These are phyloP conservation scores for Brassica nigra DNA, from an alignment of 345 rosid species.

Conservation along the genomic window DNA sequence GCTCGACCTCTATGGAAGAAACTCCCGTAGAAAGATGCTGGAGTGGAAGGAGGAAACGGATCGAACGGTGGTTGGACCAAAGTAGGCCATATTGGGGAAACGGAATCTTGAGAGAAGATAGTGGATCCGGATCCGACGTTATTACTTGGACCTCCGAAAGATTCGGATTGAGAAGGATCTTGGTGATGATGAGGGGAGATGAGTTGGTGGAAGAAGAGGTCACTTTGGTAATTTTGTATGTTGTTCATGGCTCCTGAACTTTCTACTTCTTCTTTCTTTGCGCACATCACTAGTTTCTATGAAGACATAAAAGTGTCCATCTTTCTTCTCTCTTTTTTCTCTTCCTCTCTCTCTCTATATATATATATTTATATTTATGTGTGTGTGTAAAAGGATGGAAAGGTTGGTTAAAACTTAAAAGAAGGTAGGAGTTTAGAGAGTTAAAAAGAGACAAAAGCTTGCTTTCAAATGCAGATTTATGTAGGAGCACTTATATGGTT, in stretches of 20 bases:
- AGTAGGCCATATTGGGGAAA: conserved; percentile 51
- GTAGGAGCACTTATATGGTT: conserved; percentile 24
- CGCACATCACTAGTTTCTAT: conserved; percentile 51
- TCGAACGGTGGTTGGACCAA: conserved; percentile 44
- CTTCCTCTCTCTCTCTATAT: background rate
- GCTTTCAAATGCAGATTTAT: conserved; percentile 41
- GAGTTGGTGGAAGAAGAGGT: conserved; percentile 62
- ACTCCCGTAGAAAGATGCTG: conserved; percentile 61
- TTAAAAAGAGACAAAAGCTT: conserved; percentile 45
- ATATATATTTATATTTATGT: background rate
- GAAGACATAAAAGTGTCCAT: conserved; percentile 36
- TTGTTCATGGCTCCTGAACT: conserved; percentile 61
- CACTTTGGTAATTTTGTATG: conserved; percentile 69
- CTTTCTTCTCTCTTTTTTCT: conserved; percentile 10
- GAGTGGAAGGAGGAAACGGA: conserved; percentile 53
- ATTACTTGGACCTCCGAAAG: conserved; percentile 23
- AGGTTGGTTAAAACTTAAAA: conserved; percentile 40
- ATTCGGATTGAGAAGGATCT: conserved; percentile 31
- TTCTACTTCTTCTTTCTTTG: conserved; percentile 63
- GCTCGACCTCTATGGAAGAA: conserved; percentile 54
- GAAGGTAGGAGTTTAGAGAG: conserved; percentile 38
- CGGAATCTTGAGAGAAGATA: conserved; percentile 55
- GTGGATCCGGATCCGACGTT: conserved; percentile 45
- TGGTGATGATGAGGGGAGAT: conserved; percentile 56
- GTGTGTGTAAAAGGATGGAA: conserved; percentile 23